phyloP scores from a whole-genome alignment of 768 basidiomycete genomes.

The Leccinum uliginosum region DNA sequence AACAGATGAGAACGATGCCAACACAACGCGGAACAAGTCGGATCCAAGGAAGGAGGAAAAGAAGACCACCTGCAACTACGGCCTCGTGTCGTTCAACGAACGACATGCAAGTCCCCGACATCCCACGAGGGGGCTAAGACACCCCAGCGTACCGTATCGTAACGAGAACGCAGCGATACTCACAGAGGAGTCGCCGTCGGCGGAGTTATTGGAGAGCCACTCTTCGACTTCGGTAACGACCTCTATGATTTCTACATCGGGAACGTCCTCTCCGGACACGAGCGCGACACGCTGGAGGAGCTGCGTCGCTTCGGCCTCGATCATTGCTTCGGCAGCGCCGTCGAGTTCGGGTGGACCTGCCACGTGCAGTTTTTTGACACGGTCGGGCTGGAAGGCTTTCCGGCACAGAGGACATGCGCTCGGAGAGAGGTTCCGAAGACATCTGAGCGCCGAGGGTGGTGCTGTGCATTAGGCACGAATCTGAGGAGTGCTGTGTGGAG shows the following conservation, averaged over 20 bases:
- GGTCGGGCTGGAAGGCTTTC: constrained; percentile 51
- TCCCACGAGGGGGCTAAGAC: background rate
- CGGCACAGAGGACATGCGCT: constrained; percentile 64
- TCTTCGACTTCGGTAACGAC: constrained; percentile 45
- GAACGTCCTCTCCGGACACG: constrained; percentile 30
- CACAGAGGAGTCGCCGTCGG: constrained; percentile 36
- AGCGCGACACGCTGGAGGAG: constrained; percentile 34
- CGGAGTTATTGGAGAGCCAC: constrained; percentile 44
- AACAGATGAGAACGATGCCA: constrained; percentile 19
- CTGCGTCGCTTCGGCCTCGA: constrained; percentile 38
- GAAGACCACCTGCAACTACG: background rate
- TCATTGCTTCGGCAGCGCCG: constrained; percentile 36
- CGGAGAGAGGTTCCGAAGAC: constrained; percentile 48
- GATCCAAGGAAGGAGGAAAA: constrained; percentile 7
- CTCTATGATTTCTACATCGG: constrained; percentile 32
- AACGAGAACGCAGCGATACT: constrained; percentile 12
- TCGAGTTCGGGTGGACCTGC: constrained; percentile 39
- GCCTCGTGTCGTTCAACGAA: background rate
- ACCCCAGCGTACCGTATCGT: background rate
- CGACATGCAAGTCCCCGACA: background rate
- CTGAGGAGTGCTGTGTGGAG: constrained; percentile 7
- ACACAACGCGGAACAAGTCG: constrained; percentile 20
- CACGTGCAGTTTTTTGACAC: constrained; percentile 65
- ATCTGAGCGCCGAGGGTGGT: constrained; percentile 35
- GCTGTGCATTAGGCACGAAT: constrained; percentile 13